Evolutionary conservation across 2,329 filamentous ascomycete species (phyloP), one percentile per base, ranked within the genome.

Genomic region (Aspergillus tanneri): DNA sequence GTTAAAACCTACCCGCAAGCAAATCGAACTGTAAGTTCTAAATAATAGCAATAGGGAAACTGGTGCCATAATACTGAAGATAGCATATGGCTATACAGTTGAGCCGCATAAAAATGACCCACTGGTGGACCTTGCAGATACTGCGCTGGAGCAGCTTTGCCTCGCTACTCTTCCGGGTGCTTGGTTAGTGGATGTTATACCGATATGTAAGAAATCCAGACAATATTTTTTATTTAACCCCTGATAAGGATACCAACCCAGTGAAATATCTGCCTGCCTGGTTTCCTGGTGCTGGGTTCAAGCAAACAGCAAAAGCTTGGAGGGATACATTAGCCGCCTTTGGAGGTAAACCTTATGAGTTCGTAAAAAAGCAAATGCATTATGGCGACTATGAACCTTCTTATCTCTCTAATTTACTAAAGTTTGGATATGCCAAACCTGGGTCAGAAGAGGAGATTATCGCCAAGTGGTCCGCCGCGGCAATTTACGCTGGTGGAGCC

Each of bases 221-320:
- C n/a, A n/a, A n/a, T n/a, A n/a, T n/a, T n/a, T n/a, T n/a, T n/a
- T n/a, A n/a, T n/a, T n/a, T n/a, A n/a, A n/a, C n/a, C n/a, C n/a
- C n/a, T n/a, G n/a, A n/a, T n/a, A n/a, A n/a, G n/a, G n/a, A n/a
- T n/a, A n/a, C n/a, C n/a, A n/a, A n/a, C n/a, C n/a, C 63, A 75
- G 14, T 61, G 72, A 18, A 53, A 67, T 8, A 61, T 61, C 16
- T 77, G 0, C 76, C 77, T 0, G 56, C 69, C 2, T 77, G 76
- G 71, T 55, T 74, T 11, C 76, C 74, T 1, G 75, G 76, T 0
- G 67, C 71, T 6, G 61, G 57, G 1, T 79, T 77, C 63, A 71
- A 75, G 42, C 47, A 56, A 3, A 72, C 58, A 0, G 76, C 72
- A 0, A 62, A 64, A 9, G 32, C 54, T 1, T 74, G 66, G 57